These are phyloP conservation scores for Anthoceros angustus DNA, from an alignment of 225 moss, liverwort and hornwort species.

Conservation along the genomic window DNA sequence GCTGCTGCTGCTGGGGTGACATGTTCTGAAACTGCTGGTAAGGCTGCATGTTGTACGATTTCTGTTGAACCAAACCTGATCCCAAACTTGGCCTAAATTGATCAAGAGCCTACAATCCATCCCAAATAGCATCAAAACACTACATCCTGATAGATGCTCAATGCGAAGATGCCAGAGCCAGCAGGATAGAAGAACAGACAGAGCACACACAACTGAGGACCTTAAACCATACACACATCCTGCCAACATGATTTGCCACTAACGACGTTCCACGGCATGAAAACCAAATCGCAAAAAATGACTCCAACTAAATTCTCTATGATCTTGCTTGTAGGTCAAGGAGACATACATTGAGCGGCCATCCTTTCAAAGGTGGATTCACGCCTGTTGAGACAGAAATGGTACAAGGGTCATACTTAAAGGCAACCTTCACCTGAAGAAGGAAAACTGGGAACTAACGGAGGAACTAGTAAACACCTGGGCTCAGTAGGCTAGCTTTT, in stretches of 20 bases:
- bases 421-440: not conserved
- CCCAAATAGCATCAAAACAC: not conserved
- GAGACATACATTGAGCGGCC: constrained; percentile 78
- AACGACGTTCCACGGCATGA: no score
- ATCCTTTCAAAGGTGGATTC: constrained; percentile 75
- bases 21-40: constrained; percentile 84
- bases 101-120: constrained; percentile 58
- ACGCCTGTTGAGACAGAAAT: constrained; percentile 27
- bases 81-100: constrained; percentile 28
- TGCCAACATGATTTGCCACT: no score
- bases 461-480: constrained; percentile 35
- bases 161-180: not conserved
- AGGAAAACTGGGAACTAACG: not conserved
- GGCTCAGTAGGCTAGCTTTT: constrained; percentile 84
- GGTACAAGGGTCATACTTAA: not conserved
- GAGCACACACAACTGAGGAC: no score
- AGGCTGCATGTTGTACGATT: constrained; percentile 57
- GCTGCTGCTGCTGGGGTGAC: constrained; percentile 67
- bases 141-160: not conserved
- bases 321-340: not conserved
- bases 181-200: no score
- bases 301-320: not conserved
- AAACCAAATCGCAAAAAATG: no score
- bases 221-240: no score
- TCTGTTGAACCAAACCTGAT: constrained; percentile 62